phyloP scores from a whole-genome alignment of 1,139 yeast genomes.

The Casaregolazyma suthepensis region DNA sequence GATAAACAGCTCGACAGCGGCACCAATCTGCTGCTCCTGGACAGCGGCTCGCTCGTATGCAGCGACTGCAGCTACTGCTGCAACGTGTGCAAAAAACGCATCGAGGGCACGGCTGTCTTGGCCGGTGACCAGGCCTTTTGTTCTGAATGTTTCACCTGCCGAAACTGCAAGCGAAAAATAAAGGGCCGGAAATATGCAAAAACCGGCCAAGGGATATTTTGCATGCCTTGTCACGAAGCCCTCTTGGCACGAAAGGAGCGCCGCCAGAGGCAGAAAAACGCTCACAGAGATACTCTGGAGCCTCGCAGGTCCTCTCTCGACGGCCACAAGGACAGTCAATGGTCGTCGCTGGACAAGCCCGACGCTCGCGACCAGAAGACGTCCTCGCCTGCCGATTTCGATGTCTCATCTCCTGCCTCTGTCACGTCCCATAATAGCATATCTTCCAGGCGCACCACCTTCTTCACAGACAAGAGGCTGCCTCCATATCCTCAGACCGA shows the following conservation, averaged over 20 bases:
- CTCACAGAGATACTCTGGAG: not conserved
- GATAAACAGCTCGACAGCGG: slow-evolving; percentile 71
- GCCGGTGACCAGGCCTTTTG: slow-evolving; percentile 95
- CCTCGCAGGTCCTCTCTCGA: not conserved
- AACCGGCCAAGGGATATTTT: slow-evolving; percentile 88
- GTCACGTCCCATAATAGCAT: not conserved
- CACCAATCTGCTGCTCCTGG: slow-evolving; percentile 82
- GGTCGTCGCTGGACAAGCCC: not conserved
- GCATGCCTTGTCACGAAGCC: slow-evolving; percentile 89
- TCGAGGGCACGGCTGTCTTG: slow-evolving; percentile 91
- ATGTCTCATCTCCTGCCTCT: not conserved
- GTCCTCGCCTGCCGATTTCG: not conserved
- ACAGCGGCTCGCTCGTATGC: slow-evolving; percentile 88
- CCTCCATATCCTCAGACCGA: not conserved
- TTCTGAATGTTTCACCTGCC: slow-evolving; percentile 82
- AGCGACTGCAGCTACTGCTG: slow-evolving; percentile 88
- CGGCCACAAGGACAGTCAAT: not conserved
- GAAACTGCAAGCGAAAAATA: slow-evolving; percentile 80
- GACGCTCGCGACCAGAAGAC: not conserved
- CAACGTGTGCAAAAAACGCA: slow-evolving; percentile 79
- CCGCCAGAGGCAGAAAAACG: slow-evolving; percentile 10
- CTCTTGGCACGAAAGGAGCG: slow-evolving; percentile 57
- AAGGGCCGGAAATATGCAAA: slow-evolving; percentile 90
- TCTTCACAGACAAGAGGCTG: not conserved
- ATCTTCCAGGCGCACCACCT: not conserved